A percentile compares a stretch with the other conserved stretches of the same genome.
phyloP scores from a whole-genome alignment of 371 early-diverging fungal genomes.

The Basidiobolus meristosporus region DNA sequence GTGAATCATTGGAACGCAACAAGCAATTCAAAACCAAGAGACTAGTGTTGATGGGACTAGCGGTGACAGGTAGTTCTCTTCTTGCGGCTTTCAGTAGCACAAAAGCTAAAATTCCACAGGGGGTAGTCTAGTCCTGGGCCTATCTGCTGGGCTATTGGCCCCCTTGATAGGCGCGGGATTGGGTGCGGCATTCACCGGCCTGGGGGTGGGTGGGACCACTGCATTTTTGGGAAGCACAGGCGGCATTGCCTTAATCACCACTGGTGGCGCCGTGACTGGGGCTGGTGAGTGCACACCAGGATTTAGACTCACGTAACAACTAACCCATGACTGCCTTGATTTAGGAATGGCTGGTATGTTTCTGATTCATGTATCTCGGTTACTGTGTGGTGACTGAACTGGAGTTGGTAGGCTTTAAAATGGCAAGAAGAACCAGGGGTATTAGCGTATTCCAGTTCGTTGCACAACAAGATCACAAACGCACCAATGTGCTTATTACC shows the following conservation, averaged over 20 bases:
- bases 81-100: too few relatives aligned
- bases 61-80: too few relatives aligned
- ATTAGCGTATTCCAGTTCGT: conserved; percentile 72
- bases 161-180: conserved; percentile 88
- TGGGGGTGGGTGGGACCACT: conserved; percentile 60
- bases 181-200: conserved; percentile 63
- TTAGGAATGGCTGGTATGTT: too few relatives aligned
- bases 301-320: too few relatives aligned
- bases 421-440: conserved; percentile 66
- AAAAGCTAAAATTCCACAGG: too few relatives aligned
- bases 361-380: too few relatives aligned
- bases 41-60: conserved; percentile 54
- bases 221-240: conserved; percentile 68
- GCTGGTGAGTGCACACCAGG: too few relatives aligned
- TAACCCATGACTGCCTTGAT: too few relatives aligned
- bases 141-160: conserved; percentile 66
- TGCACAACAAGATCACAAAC: conserved; percentile 34
- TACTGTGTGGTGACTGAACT: too few relatives aligned
- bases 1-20: conserved; percentile 26
- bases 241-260: conserved; percentile 77
- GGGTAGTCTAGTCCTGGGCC: conserved; percentile 62
- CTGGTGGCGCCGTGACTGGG: conserved; percentile 58
- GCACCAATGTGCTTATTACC: conserved; percentile 58
- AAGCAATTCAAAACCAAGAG: conserved; percentile 33
- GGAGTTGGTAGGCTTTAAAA: conserved; percentile 56